Percentiles rank a stretch among this genome's conserved stretches.
phyloP scores from a whole-genome alignment of 768 basidiomycete species.

The Boletus vermiculosoides region DNA sequence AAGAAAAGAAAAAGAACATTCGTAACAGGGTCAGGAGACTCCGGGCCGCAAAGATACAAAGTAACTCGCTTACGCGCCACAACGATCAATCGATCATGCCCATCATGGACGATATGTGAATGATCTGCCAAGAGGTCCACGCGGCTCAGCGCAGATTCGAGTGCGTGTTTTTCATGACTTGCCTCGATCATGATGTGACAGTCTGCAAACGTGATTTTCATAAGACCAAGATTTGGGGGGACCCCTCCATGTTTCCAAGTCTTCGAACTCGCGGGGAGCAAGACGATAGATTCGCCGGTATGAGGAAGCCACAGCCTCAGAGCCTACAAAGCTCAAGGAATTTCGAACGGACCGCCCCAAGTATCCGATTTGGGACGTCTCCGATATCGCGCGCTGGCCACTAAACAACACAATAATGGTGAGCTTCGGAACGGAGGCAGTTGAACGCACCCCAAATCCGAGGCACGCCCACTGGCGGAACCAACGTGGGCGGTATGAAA shows the following conservation, averaged over 20 bases:
- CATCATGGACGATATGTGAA: not conserved
- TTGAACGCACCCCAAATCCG: too few species aligned
- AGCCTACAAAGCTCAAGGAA: not conserved
- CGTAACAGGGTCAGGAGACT: not conserved
- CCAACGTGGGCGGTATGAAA: not conserved
- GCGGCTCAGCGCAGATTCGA: not conserved
- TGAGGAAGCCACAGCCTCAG: not conserved
- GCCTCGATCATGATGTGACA: not conserved
- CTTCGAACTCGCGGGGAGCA: not conserved
- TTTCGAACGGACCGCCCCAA: not conserved
- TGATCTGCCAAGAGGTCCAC: not conserved
- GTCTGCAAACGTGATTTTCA: not conserved
- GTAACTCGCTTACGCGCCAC: not conserved
- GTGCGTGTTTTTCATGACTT: not conserved
- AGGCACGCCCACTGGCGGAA: not conserved
- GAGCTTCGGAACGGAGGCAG: not conserved
- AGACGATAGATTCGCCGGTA: not conserved
- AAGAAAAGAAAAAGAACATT: too few species aligned
- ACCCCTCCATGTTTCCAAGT: too few species aligned
- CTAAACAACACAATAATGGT: not conserved
- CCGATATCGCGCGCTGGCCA: too few species aligned
- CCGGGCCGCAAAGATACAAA: not conserved
- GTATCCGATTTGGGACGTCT: not conserved
- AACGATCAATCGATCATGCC: not conserved
- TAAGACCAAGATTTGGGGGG: not conserved